These are phyloP conservation scores for Fusarium sororula DNA, from an alignment of 2,329 filamentous ascomycete species.

Conservation along the genomic window DNA sequence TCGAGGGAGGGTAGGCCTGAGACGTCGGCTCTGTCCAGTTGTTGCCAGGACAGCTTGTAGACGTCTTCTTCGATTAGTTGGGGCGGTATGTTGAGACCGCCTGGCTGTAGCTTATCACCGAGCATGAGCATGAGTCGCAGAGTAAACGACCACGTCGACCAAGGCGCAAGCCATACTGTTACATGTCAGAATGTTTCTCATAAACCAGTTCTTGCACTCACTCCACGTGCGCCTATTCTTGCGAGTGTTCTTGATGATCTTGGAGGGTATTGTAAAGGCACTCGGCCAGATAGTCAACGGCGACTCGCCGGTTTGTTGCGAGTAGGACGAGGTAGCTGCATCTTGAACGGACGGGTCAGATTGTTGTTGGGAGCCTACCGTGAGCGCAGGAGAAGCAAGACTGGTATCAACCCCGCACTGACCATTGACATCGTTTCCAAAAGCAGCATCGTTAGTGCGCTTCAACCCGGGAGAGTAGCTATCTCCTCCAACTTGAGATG, in stretches of 20 bases:
- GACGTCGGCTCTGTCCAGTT: conserved; percentile 42
- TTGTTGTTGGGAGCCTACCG: conserved; percentile 11
- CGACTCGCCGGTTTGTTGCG: conserved; percentile 11
- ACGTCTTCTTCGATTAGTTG: conserved; percentile 43
- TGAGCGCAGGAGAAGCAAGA: conserved; percentile 33
- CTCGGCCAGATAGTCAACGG: conserved; percentile 43
- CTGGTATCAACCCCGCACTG: conserved; percentile 14
- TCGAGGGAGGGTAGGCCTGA: conserved; percentile 48
- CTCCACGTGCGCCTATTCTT: conserved; percentile 49
- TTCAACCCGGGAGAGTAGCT: conserved; percentile 12
- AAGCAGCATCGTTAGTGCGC: conserved; percentile 22
- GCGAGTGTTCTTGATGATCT: conserved; percentile 43
- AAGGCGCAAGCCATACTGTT: conserved; percentile 45
- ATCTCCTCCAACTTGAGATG: not conserved
- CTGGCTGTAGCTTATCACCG: conserved; percentile 43
- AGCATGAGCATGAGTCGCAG: conserved; percentile 45
- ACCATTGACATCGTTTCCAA: conserved; percentile 20
- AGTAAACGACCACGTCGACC: conserved; percentile 49
- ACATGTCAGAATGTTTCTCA: not conserved
- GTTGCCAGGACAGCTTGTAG: conserved; percentile 39
- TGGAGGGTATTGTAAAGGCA: conserved; percentile 43
- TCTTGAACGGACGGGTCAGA: conserved; percentile 9
- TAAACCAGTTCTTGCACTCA: conserved; percentile 26
- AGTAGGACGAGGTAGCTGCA: not conserved
- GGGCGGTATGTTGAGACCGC: conserved; percentile 28